Conservation (phyloP, 257 asterid genomes). For the Anisodus acutangulus region DNA sequence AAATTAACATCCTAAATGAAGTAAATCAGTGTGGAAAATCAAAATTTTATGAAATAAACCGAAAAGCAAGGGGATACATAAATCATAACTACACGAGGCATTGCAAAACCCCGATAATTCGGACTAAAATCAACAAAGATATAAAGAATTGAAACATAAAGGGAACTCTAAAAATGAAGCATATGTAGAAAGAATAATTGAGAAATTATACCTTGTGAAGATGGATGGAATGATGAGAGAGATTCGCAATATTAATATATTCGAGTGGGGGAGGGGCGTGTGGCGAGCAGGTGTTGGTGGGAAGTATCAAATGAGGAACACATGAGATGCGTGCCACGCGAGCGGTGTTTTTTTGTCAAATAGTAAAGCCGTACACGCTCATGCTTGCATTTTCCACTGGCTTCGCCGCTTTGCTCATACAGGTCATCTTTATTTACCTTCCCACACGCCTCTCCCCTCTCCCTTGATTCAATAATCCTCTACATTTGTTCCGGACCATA, state of each 20-base stretch:
- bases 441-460: background rate
- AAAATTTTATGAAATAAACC: background rate
- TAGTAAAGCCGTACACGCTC: slow-evolving; percentile 22
- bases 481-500: background rate
- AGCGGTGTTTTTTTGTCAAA: slow-evolving; percentile 30
- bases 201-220: background rate
- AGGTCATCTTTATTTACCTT: background rate
- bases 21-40: background rate
- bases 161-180: background rate
- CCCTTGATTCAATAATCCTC: background rate
- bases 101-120: background rate
- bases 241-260: background rate
- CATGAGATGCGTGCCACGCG: slow-evolving; percentile 36
- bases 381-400: slow-evolving; percentile 26
- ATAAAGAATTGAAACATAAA: background rate
- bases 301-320: slow-evolving; percentile 33
- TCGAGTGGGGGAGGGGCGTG: slow-evolving; percentile 45
- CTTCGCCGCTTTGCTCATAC: background rate
- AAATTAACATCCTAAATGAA: background rate
- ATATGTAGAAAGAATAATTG: background rate
- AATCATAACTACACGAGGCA: background rate
- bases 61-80: background rate
- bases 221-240: background rate
- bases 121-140: background rate
- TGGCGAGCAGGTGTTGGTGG: slow-evolving; percentile 45